Percentiles rank a stretch among this genome's conserved stretches.
Conservation (phyloP, 306 rosid species). For the Arachis hypogaea region DNA sequence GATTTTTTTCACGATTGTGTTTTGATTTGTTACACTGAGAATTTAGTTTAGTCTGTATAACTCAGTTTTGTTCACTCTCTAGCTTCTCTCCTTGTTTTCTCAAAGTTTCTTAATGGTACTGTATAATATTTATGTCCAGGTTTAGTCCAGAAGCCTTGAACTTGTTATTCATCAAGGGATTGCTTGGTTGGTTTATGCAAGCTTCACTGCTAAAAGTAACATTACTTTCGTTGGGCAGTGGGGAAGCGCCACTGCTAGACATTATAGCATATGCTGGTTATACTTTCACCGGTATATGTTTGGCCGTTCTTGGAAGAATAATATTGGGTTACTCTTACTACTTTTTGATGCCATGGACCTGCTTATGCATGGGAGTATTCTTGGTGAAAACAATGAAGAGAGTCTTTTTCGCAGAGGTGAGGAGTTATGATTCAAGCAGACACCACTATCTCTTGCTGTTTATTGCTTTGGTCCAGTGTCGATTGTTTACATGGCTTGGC, state of each 20-base stretch:
- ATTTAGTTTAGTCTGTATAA: constrained; percentile 4
- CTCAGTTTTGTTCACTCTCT: background rate
- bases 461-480: constrained; percentile 88
- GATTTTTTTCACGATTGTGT: background rate
- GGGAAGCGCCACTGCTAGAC: constrained; percentile 86
- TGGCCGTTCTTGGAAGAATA: constrained; percentile 76
- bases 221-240: constrained; percentile 77
- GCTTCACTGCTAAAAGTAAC: constrained; percentile 70
- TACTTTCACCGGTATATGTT: constrained; percentile 78
- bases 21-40: background rate
- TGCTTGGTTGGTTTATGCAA: constrained; percentile 93
- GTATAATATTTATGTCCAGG: constrained; percentile 48
- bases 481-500: constrained; percentile 92
- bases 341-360: constrained; percentile 87
- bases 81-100: background rate
- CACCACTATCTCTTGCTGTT: constrained; percentile 93
- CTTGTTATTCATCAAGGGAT: constrained; percentile 91
- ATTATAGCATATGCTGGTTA: constrained; percentile 88
- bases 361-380: constrained; percentile 91
- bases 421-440: constrained; percentile 86
- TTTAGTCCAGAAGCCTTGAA: constrained; percentile 93
- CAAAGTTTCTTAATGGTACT: constrained; percentile 25
- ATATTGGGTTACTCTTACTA: constrained; percentile 73
- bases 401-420: constrained; percentile 87
- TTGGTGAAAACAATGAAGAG: constrained; percentile 96